A percentile compares a stretch with the other conserved stretches of the same genome.
Evolutionary conservation across 2,329 filamentous ascomycete genomes (phyloP).

Genomic region (Nannizziopsis arthrosporioides): DNA sequence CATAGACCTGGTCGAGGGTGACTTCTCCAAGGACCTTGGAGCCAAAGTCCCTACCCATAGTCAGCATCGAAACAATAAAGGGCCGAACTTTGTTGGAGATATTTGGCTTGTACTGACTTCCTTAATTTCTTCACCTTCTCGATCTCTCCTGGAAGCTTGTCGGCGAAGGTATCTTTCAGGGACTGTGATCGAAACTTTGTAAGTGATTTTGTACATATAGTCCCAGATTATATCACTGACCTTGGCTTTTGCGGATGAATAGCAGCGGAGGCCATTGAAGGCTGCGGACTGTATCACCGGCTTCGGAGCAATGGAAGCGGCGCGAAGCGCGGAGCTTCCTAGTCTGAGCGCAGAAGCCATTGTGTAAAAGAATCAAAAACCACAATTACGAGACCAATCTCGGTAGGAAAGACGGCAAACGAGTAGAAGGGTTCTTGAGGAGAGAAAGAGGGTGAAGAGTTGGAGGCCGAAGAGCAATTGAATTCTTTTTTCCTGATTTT

Average conservation of each 20-base stretch:
- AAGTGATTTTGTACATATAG: slow-evolving; percentile 14
- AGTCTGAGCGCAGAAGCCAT: slow-evolving; percentile 81
- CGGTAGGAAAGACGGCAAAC: too few relatives aligned
- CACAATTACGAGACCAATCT: too few relatives aligned
- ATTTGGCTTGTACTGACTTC: slow-evolving; percentile 50
- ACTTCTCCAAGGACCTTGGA: slow-evolving; percentile 94
- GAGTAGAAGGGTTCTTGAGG: too few relatives aligned
- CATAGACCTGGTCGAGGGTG: slow-evolving; percentile 98
- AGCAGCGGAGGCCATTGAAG: slow-evolving; percentile 77
- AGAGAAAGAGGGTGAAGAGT: too few relatives aligned
- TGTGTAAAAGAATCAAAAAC: neutral
- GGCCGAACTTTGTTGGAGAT: neutral
- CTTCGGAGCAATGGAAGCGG: slow-evolving; percentile 56
- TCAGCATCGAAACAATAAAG: neutral
- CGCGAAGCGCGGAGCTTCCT: slow-evolving; percentile 68
- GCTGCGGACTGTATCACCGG: slow-evolving; percentile 57
- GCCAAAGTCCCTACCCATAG: slow-evolving; percentile 65
- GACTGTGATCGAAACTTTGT: slow-evolving; percentile 46
- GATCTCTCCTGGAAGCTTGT: slow-evolving; percentile 87
- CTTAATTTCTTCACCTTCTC: slow-evolving; percentile 98
- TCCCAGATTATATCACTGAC: slow-evolving; percentile 40
- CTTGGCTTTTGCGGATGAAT: slow-evolving; percentile 78
- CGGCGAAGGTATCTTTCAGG: slow-evolving; percentile 96
- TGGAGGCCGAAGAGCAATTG: too few relatives aligned
- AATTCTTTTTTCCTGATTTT: too few relatives aligned